These are phyloP conservation scores for Alternaria infectoria DNA, from an alignment of 2,329 filamentous ascomycete species.

Conservation along the genomic window DNA sequence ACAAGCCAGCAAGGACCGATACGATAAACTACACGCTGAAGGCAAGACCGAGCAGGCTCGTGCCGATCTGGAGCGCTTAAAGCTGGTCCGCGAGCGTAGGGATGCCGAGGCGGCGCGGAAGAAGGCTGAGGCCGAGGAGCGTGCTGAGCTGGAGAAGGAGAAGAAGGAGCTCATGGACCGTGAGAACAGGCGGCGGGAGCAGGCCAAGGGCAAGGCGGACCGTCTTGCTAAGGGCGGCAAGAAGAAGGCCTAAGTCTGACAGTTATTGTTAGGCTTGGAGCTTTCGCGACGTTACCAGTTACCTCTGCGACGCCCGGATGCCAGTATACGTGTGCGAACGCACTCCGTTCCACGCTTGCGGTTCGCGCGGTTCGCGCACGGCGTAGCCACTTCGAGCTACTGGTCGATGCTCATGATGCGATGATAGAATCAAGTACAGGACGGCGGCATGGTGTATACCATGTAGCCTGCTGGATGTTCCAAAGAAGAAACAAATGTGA, in stretches of 20 bases:
- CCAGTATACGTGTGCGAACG: slow-evolving; percentile 19
- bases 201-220: slow-evolving; percentile 54
- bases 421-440: slow-evolving; percentile 13
- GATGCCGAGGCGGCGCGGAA: slow-evolving; percentile 83
- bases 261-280: background rate
- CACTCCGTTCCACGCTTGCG: slow-evolving; percentile 6
- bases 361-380: slow-evolving; percentile 38
- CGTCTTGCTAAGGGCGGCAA: slow-evolving; percentile 47
- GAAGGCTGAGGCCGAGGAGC: slow-evolving; percentile 67
- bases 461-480: slow-evolving; percentile 1
- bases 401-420: slow-evolving; percentile 7
- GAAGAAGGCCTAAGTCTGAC: slow-evolving; percentile 42
- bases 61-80: slow-evolving; percentile 83
- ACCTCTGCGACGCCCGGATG: background rate
- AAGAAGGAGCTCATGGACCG: slow-evolving; percentile 57
- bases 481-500: slow-evolving; percentile 11
- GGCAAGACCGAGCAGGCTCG: slow-evolving; percentile 97
- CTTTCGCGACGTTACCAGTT: background rate
- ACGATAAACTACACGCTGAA: slow-evolving; percentile 88
- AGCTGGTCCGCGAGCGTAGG: slow-evolving; percentile 82
- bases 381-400: background rate
- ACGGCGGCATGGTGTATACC: background rate
- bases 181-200: slow-evolving; percentile 56
- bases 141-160: slow-evolving; percentile 62
- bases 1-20: slow-evolving; percentile 85